Percentiles rank a stretch among this genome's conserved stretches.
phyloP scores from a whole-genome alignment of 495 filamentous ascomycete species.

The Pyrenopolyporus hunteri region DNA sequence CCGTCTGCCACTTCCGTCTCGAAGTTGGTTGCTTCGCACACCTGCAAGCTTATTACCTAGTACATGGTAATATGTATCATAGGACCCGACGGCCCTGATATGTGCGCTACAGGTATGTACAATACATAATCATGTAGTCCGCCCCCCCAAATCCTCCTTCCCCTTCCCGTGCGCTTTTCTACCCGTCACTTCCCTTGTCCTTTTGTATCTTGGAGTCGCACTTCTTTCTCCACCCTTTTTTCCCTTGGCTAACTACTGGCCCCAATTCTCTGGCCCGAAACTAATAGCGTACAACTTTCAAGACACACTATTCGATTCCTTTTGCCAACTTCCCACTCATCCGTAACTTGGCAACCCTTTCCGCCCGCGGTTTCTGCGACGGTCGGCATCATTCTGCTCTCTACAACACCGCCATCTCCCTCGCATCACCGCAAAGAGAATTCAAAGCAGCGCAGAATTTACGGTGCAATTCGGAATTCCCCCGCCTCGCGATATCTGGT shows the following conservation, averaged over 20 bases:
- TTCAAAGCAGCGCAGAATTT: neutral
- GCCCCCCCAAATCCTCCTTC: conserved; percentile 17
- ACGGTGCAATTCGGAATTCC: neutral
- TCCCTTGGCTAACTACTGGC: conserved; percentile 29
- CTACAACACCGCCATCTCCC: conserved; percentile 12
- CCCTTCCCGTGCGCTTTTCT: neutral
- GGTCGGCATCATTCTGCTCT: conserved; percentile 23
- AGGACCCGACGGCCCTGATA: neutral
- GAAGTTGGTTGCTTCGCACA: conserved; percentile 5
- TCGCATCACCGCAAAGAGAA: neutral
- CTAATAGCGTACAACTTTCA: conserved; percentile 22
- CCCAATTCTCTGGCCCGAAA: too few species aligned
- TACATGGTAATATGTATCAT: too few species aligned
- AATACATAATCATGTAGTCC: neutral
- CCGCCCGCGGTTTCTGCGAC: conserved; percentile 1
- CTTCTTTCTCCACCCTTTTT: conserved; percentile 30
- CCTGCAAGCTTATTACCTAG: conserved; percentile 16
- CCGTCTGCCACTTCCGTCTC: conserved; percentile 13
- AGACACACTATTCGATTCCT: conserved; percentile 22
- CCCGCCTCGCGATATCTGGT: conserved; percentile 2
- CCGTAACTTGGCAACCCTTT: conserved; percentile 9
- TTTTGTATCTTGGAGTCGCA: conserved; percentile 28
- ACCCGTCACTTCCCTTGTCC: conserved; percentile 12
- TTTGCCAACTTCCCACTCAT: conserved; percentile 28
- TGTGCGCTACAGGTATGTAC: neutral